A percentile compares a stretch with the other conserved stretches of the same genome.
Evolutionary conservation across 371 early-diverging fungal genomes (phyloP).

Genomic region (Ordospora colligata): DNA sequence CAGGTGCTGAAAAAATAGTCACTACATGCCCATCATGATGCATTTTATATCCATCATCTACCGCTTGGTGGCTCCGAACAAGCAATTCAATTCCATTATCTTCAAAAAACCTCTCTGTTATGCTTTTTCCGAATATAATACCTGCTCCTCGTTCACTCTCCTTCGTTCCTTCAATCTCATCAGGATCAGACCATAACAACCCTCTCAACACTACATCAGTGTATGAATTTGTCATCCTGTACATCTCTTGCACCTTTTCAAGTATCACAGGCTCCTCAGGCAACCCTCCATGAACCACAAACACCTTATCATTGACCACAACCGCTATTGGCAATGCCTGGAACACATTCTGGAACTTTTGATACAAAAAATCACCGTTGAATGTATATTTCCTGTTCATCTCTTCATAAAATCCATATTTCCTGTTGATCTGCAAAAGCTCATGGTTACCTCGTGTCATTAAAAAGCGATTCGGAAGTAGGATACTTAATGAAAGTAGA

Average conservation of each 20-base stretch:
- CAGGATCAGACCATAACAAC: slow-evolving; percentile 61
- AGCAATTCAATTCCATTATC: slow-evolving; percentile 54
- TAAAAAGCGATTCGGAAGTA: slow-evolving; percentile 74
- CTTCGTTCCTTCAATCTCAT: slow-evolving; percentile 19
- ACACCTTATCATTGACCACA: slow-evolving; percentile 74
- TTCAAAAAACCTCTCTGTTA: slow-evolving; percentile 53
- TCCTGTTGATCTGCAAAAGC: slow-evolving; percentile 84
- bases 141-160: slow-evolving; percentile 57
- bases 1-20: slow-evolving; percentile 62
- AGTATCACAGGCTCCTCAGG: slow-evolving; percentile 62
- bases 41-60: slow-evolving; percentile 58
- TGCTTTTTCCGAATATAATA: slow-evolving; percentile 55
- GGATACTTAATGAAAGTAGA: slow-evolving; percentile 66
- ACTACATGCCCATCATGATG: slow-evolving; percentile 53
- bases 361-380: slow-evolving; percentile 33
- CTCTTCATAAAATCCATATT: slow-evolving; percentile 94
- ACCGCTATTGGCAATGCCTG: slow-evolving; percentile 81
- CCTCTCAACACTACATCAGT: slow-evolving; percentile 42
- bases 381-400: slow-evolving; percentile 73
- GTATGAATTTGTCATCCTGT: slow-evolving; percentile 46
- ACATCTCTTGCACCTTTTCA: slow-evolving; percentile 45
- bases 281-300: slow-evolving; percentile 92
- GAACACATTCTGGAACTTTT: slow-evolving; percentile 79
- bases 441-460: slow-evolving; percentile 93
- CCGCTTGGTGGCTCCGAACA: slow-evolving; percentile 60